Base-by-base conservation (phyloP, 352 stramenopile genomes). In the Globisporangium yorkense region DNA sequence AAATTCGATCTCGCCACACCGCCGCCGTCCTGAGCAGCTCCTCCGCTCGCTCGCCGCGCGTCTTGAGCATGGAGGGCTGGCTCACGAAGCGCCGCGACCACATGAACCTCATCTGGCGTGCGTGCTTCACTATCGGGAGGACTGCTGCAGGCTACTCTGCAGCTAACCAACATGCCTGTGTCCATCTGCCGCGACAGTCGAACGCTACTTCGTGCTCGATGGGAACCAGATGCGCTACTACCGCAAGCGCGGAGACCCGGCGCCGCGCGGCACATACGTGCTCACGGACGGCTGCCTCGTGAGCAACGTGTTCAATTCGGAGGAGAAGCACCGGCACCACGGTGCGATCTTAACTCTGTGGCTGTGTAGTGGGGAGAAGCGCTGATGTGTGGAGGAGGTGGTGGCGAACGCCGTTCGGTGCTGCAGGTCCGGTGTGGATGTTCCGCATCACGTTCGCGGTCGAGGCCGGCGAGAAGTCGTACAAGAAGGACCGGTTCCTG, bases 61-160 rank as follows among this genome's bases (percentile, higher is more conserved):
- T 47, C 24, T 27, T 27, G 24, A 75, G 53, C 49, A 94, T 94
- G 85, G 83, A 94, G 61, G 85, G 85, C 66, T 94, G 85, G 85
- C 77, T 94, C 59, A 93, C 85, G 41, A 92, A 93, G 75, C 83
- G 85, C 49, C 80, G 85, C 40, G 85, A 94, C 65, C 85, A 94
- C 74, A 94, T 94, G 85, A 94, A 94, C 68, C 77, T 94, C 64
- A 94, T 94, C 67, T 94, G 85, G 85, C 68, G 85, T 94, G 83
- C 66, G 80, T 70, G 2, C 24, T 27, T 27, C 24, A 27, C 24
- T 27, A 27, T 27, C 24, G 24, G 24, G 24, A 27, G 24, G 24
- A 27, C 24, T 27, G 33, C 33, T 37, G 33, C 9, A 37, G 33
- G 24, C 24, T 27, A 27, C 24, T 27, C 24, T 27, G 24, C 24